A percentile compares a stretch with the other conserved stretches of the same genome.
phyloP scores from a whole-genome alignment of 2,329 filamentous ascomycete species.

The Neonectria neomacrospora region DNA sequence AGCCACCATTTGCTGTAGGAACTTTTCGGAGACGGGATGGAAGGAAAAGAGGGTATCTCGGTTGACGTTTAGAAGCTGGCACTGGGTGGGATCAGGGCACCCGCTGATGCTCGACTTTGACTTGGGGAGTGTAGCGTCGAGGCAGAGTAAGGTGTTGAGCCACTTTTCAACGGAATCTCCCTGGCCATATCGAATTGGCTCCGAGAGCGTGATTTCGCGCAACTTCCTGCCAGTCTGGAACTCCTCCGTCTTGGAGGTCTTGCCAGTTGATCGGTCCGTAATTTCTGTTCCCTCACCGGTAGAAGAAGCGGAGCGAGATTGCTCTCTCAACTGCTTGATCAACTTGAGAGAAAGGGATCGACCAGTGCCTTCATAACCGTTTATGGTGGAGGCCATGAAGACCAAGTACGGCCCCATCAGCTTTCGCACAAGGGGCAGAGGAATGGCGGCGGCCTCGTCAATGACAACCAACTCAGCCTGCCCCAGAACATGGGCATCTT shows the following conservation, averaged over 20 bases:
- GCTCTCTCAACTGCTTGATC: constrained; percentile 95
- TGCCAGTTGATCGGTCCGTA: constrained; percentile 83
- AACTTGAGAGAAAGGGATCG: constrained; percentile 94
- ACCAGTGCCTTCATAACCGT: constrained; percentile 97
- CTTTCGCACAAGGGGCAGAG: constrained; percentile 89
- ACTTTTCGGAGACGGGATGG: constrained; percentile 95
- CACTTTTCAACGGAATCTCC: constrained; percentile 95
- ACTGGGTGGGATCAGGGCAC: constrained; percentile 89
- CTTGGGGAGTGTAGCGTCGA: constrained; percentile 89
- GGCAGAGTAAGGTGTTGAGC: constrained; percentile 92
- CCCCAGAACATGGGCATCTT: constrained; percentile 93
- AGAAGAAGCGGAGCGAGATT: constrained; percentile 76
- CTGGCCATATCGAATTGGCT: constrained; percentile 93
- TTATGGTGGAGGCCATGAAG: constrained; percentile 99
- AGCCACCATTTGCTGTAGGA: constrained; percentile 97
- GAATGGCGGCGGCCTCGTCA: constrained; percentile 96
- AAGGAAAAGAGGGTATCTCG: constrained; percentile 98
- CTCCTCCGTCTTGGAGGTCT: constrained; percentile 71
- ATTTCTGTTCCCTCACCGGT: constrained; percentile 71
- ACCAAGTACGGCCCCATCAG: constrained; percentile 96
- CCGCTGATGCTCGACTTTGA: constrained; percentile 78
- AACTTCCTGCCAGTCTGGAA: constrained; percentile 78
- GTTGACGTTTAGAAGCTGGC: constrained; percentile 93
- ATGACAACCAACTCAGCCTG: constrained; percentile 97
- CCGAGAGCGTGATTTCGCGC: constrained; percentile 90